A percentile compares a stretch with the other conserved stretches of the same genome.
Conservation (phyloP, 768 basidiomycete species). For the Clitopilus passeckerianus region DNA sequence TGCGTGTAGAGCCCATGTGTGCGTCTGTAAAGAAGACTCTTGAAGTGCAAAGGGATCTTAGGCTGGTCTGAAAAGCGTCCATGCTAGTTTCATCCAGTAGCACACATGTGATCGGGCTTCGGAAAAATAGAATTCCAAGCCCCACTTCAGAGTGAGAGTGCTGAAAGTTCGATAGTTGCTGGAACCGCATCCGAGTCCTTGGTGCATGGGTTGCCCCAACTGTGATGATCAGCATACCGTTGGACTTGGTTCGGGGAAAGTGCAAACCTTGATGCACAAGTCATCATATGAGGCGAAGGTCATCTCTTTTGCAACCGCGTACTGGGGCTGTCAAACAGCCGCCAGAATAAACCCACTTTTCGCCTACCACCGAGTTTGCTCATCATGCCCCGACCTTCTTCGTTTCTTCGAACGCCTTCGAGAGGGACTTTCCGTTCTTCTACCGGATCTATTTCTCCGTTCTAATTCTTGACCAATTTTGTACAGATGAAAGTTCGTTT, state of each 20-base stretch:
- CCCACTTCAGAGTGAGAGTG: background rate
- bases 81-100: background rate
- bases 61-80: background rate
- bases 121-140: too few species aligned
- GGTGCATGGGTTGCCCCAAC: background rate
- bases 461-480: too few species aligned
- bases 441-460: conserved; percentile 66
- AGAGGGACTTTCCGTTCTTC: conserved; percentile 68
- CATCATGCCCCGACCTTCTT: conserved; percentile 54
- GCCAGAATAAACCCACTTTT: conserved; percentile 68
- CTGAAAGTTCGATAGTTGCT: background rate
- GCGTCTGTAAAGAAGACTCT: background rate
- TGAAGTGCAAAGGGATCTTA: background rate
- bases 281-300: conserved; percentile 62
- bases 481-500: too few species aligned
- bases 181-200: background rate
- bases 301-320: conserved; percentile 53
- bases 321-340: conserved; percentile 81
- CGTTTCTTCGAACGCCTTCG: conserved; percentile 77
- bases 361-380: conserved; percentile 60
- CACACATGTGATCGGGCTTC: background rate
- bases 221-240: background rate
- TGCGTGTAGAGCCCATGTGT: background rate
- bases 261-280: conserved; percentile 1
- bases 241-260: background rate